phyloP scores from a whole-genome alignment of 768 basidiomycete genomes.

The Boletus vinaceobasis region DNA sequence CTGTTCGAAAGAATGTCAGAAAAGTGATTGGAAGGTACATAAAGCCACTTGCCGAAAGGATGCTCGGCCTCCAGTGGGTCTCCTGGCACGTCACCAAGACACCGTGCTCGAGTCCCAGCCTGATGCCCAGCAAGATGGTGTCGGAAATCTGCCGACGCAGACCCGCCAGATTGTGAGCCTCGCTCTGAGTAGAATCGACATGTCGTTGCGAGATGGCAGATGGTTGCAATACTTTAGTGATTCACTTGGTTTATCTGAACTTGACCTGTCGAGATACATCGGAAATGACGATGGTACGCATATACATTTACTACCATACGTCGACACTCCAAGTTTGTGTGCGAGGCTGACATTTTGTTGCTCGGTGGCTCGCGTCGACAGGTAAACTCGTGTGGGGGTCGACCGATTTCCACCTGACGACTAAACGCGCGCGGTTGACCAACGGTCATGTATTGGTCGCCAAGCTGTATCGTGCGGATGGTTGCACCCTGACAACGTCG shows the following conservation, averaged over 20 bases:
- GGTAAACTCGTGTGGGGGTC: constrained; percentile 4
- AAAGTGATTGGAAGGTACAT: neutral
- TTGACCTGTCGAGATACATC: neutral
- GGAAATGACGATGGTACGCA: neutral
- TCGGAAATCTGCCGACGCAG: neutral
- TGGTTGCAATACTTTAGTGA: neutral
- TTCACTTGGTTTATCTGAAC: neutral
- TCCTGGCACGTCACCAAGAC: neutral
- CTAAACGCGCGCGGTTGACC: neutral
- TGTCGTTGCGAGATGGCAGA: neutral
- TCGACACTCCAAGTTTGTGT: neutral
- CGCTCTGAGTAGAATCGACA: neutral
- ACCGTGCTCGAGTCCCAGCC: neutral
- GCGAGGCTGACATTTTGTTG: neutral
- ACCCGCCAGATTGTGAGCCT: neutral
- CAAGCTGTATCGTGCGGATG: neutral
- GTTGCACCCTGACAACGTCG: neutral
- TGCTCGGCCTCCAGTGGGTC: neutral
- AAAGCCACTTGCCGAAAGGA: neutral
- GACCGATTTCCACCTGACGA: neutral
- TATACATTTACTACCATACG: no score
- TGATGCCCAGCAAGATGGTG: no score
- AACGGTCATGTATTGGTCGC: constrained; percentile 1
- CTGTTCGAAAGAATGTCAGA: neutral
- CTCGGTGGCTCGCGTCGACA: neutral